Conservation (phyloP, 768 basidiomycete genomes). For the Amanita brunnescens region DNA sequence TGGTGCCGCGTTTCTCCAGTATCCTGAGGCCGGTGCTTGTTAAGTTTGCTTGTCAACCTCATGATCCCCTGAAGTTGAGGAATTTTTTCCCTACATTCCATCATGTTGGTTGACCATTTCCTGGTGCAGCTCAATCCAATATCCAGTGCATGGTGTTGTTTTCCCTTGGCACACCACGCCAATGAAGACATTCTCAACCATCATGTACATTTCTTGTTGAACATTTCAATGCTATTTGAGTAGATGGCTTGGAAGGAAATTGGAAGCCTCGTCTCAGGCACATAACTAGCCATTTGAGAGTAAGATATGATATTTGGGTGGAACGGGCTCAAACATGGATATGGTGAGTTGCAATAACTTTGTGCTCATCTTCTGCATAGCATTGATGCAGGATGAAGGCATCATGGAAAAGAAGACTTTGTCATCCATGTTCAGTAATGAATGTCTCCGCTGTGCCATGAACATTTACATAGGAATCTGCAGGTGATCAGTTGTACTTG, state of each 20-base stretch:
- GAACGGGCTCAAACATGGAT: constrained; percentile 94
- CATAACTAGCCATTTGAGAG: constrained; percentile 95
- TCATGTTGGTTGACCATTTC: constrained; percentile 92
- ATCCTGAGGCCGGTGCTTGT: constrained; percentile 84
- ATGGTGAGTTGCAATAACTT: constrained; percentile 90
- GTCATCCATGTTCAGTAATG: constrained; percentile 92
- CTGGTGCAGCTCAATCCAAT: constrained; percentile 94
- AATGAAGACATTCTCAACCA: constrained; percentile 94
- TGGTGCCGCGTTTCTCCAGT: constrained; percentile 85
- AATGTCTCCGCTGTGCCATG: constrained; percentile 88
- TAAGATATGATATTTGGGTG: constrained; percentile 98
- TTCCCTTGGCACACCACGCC: constrained; percentile 95
- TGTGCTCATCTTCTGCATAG: constrained; percentile 91
- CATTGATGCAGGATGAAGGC: constrained; percentile 85
- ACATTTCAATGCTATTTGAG: constrained; percentile 66
- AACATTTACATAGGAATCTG: constrained; percentile 77
- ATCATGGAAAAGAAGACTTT: constrained; percentile 94
- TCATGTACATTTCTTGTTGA: constrained; percentile 96
- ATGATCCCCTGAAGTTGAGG: constrained; percentile 77
- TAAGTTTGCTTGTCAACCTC: constrained; percentile 89
- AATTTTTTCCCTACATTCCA: constrained; percentile 88
- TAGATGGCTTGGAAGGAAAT: constrained; percentile 95
- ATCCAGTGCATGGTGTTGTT: constrained; percentile 98
- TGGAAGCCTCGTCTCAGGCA: constrained; percentile 86
- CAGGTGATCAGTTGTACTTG: constrained; percentile 97